Evolutionary conservation across 768 basidiomycete species (phyloP).

Genomic region (Mycena indigotica): DNA sequence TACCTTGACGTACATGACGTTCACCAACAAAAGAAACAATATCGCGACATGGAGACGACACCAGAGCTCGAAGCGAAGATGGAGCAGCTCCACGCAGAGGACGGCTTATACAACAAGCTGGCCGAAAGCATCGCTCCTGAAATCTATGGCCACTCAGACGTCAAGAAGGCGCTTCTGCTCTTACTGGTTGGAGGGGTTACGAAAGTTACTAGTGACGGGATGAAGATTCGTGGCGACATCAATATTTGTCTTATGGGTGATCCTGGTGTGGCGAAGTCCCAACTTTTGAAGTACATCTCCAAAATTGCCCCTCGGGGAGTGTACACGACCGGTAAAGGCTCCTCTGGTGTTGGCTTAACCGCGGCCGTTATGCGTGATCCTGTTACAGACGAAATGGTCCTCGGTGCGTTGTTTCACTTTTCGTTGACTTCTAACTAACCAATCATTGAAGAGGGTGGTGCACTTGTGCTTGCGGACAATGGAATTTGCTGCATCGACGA

Average conservation of each 20-base stretch:
- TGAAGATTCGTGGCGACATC: slow-evolving; percentile 98
- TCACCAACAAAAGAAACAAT: slow-evolving; percentile 96
- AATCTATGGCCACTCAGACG: slow-evolving; percentile 96
- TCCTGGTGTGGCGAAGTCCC: slow-evolving; percentile 98
- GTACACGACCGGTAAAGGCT: slow-evolving; percentile 98
- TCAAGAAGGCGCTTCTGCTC: slow-evolving; percentile 93
- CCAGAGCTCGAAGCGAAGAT: slow-evolving; percentile 77
- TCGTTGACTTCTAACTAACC: slow-evolving; percentile 2
- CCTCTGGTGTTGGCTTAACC: slow-evolving; percentile 97
- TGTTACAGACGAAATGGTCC: slow-evolving; percentile 98
- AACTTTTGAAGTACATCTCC: slow-evolving; percentile 95
- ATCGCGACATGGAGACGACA: slow-evolving; percentile 91
- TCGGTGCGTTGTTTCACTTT: slow-evolving; percentile 60
- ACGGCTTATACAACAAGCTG: slow-evolving; percentile 82
- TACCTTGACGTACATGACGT: slow-evolving; percentile 92
- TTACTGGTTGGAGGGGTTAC: slow-evolving; percentile 95
- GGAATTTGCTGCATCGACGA: slow-evolving; percentile 99
- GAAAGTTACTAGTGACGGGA: slow-evolving; percentile 93
- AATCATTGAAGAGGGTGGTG: slow-evolving; percentile 95
- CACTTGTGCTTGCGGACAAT: slow-evolving; percentile 98
- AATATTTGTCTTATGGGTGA: slow-evolving; percentile 99
- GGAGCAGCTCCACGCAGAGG: slow-evolving; percentile 67
- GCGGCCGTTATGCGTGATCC: slow-evolving; percentile 99
- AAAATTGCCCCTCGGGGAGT: slow-evolving; percentile 97
- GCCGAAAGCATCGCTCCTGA: slow-evolving; percentile 96